A percentile compares a stretch with the other conserved stretches of the same genome.
Evolutionary conservation across 2,329 filamentous ascomycete species (phyloP).

Genomic region (Sporothrix humicola): DNA sequence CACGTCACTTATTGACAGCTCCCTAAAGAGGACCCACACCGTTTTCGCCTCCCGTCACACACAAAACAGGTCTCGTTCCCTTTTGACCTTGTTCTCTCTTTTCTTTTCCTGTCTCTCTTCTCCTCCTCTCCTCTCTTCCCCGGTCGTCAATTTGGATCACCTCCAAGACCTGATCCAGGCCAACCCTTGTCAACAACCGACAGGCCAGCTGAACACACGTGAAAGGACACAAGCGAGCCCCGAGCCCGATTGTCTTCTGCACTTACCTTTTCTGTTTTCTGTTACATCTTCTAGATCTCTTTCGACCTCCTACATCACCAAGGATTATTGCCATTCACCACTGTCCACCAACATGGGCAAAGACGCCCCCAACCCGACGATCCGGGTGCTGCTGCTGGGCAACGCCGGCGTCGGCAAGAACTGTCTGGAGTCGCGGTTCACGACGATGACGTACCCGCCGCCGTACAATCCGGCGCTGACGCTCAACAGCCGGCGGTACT

Average conservation of each 20-base stretch:
- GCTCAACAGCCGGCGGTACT: constrained; percentile 41
- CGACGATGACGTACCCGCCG: constrained; percentile 42
- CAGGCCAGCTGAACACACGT: not conserved
- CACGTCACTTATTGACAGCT: not conserved
- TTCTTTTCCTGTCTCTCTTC: not conserved
- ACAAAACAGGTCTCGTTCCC: too few relatives aligned
- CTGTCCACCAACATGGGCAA: too few relatives aligned
- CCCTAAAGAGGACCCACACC: not conserved
- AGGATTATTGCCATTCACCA: too few relatives aligned
- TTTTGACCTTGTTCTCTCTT: not conserved
- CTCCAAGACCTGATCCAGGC: not conserved
- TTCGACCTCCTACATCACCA: too few relatives aligned
- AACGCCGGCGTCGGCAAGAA: constrained; percentile 43
- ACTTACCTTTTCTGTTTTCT: not conserved
- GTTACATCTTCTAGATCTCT: not conserved
- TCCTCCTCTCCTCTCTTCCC: not conserved
- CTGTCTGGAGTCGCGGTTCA: constrained; percentile 44
- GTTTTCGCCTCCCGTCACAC: not conserved
- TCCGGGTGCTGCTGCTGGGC: constrained; percentile 43
- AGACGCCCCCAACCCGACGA: constrained; percentile 37
- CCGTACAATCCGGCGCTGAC: constrained; percentile 44
- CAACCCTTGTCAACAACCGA: not conserved
- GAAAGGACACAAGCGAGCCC: not conserved
- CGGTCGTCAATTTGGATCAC: not conserved
- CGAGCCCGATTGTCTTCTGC: not conserved